Base-by-base conservation (phyloP, 768 basidiomycete genomes). In the Candolleomyces eurysporus region DNA sequence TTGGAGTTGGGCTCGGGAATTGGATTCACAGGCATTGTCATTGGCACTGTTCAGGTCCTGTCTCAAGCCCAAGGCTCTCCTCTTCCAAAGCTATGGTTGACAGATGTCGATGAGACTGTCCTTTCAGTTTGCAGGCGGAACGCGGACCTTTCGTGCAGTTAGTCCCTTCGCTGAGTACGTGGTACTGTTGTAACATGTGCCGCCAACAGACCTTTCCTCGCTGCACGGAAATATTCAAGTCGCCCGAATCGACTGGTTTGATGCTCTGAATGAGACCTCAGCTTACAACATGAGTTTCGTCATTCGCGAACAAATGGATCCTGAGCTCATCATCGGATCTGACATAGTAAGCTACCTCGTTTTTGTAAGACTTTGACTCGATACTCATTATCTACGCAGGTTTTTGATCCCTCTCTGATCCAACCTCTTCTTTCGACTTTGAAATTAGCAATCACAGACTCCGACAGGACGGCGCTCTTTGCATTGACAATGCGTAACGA, bases 1-100 rank as follows among this genome's bases (percentile, higher is more conserved):
- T 79, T 94, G 10, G 92, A 94, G 69, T 78, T 93, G 1, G 92
- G 92, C 11, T 87, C 85, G 6, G 92, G 92, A 1, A 77, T 80
- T 3, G 92, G 92, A n/a, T 88, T 92, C 66, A 75, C 92, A 16
- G 92, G 90, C 4, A 82, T 84, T 43, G 71, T 91, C 7, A 69
- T 84, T 32, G 84, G 84, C 0, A 78, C 78, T 48, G 69, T 91
- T 16, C 91, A 93, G 66, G 54, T 58, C 69, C 75, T 56, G 57
- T 70, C 22, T 58, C 61, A 16, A 16, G 54, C 22, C 42, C 13
- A 8, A 22, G 17, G 55, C 16, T 21, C 8, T 39, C 9, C 13
- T 10, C 48, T 59, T 56, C 17, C 21, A 19, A 17, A 46, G 31
- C 8, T 45, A 30, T 43, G 59, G 67, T 65, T 92, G 57, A 90